Evolutionary conservation across 495 filamentous ascomycete species (phyloP).

Genomic region (Tuber brumale): DNA sequence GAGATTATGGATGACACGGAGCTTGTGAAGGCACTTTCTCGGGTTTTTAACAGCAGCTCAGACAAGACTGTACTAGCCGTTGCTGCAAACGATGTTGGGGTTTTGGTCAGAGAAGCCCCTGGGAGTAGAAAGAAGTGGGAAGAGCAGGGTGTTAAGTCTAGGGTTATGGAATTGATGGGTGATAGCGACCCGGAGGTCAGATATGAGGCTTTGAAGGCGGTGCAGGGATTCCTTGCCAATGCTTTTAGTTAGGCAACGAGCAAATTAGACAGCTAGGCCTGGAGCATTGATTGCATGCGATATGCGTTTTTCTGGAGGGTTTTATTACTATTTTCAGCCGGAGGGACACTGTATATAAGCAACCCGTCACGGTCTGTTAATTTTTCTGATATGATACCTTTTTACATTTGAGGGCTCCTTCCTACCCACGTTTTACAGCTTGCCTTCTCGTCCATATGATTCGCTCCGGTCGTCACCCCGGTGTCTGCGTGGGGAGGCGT

Average conservation of each 20-base stretch:
- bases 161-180: conserved; percentile 94
- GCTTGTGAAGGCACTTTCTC: conserved; percentile 77
- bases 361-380: neutral
- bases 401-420: neutral
- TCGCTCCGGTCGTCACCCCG: neutral
- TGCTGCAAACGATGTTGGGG: conserved; percentile 89
- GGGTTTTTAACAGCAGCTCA: conserved; percentile 45
- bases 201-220: conserved; percentile 89
- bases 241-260: conserved; percentile 29
- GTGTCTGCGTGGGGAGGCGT: neutral
- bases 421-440: neutral
- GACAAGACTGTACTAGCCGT: conserved; percentile 96
- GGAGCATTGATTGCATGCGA: neutral
- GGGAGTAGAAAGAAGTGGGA: conserved; percentile 77
- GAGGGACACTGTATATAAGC: neutral
- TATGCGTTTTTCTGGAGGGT: neutral
- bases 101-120: conserved; percentile 80
- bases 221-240: conserved; percentile 46
- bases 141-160: conserved; percentile 79
- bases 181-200: conserved; percentile 82
- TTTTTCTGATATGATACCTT: neutral
- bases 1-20: conserved; percentile 82
- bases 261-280: neutral
- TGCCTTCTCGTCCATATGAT: neutral
- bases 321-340: neutral